phyloP scores from a whole-genome alignment of 371 early-diverging fungal species.

The Basidiobolus meristosporus region DNA sequence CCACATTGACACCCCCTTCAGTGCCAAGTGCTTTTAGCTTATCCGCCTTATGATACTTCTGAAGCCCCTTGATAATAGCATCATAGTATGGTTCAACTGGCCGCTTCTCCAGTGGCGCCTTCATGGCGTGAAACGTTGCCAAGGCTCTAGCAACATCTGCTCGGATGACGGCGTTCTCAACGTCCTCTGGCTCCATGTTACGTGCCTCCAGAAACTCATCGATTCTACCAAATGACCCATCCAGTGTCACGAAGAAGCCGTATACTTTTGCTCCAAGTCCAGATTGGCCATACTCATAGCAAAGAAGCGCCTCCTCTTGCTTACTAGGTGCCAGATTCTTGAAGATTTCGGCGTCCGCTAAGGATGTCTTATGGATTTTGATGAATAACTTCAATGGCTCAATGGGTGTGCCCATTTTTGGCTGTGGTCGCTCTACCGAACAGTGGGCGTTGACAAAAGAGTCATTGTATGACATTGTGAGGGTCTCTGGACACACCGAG shows the following conservation, averaged over 20 bases:
- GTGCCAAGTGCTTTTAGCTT: too few species aligned
- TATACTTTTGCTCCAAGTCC: not conserved
- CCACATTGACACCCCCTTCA: too few species aligned
- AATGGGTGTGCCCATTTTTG: too few species aligned
- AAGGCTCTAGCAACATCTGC: not conserved
- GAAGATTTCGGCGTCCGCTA: too few species aligned
- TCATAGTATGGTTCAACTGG: not conserved
- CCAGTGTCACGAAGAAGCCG: not conserved
- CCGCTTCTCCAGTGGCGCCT: not conserved
- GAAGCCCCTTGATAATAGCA: not conserved
- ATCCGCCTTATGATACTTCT: not conserved
- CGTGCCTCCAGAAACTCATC: not conserved
- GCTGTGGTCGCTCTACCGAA: not conserved
- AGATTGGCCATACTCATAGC: not conserved
- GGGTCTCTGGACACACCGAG: constrained; percentile 1
- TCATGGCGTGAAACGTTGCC: not conserved
- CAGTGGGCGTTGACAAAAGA: constrained; percentile 1
- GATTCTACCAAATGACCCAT: not conserved
- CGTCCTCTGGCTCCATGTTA: not conserved
- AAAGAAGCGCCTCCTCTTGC: too few species aligned
- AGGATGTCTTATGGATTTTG: too few species aligned
- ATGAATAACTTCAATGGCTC: too few species aligned
- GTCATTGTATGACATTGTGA: constrained; percentile 1
- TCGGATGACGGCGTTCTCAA: not conserved
- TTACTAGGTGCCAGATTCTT: too few species aligned